A percentile compares a stretch with the other conserved stretches of the same genome.
phyloP scores from a whole-genome alignment of 2,329 filamentous ascomycete species.

The Trichophyton benhamiae region DNA sequence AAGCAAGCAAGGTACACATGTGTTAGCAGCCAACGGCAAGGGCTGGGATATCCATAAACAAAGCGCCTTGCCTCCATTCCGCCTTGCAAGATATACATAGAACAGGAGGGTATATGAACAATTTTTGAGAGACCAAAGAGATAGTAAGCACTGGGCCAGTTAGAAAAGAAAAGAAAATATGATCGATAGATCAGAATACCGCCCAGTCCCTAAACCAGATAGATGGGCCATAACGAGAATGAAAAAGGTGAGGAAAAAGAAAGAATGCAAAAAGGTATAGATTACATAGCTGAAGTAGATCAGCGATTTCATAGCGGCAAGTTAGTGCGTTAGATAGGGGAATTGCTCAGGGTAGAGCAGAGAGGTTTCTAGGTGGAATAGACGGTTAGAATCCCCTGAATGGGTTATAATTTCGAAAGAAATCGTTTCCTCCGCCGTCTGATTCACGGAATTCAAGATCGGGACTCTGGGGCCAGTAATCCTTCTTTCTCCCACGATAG shows the following conservation, averaged over 20 bases:
- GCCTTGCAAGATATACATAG: not conserved
- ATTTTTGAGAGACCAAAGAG: not conserved
- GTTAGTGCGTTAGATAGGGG: not conserved
- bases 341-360: not conserved
- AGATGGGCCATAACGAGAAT: not conserved
- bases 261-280: not conserved
- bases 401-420: constrained; percentile 33
- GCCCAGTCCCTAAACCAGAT: constrained; percentile 2
- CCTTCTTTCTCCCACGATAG: constrained; percentile 19
- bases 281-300: not conserved
- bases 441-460: constrained; percentile 22
- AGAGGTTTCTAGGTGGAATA: not conserved
- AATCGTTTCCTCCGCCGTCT: constrained; percentile 28
- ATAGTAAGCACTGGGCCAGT: not conserved
- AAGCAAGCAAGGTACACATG: not conserved
- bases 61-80: not conserved
- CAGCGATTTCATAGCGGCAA: not conserved
- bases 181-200: constrained; percentile 5
- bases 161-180: not conserved
- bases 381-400: constrained; percentile 35
- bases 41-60: not conserved
- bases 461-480: constrained; percentile 23
- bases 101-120: not conserved
- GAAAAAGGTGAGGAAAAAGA: not conserved
- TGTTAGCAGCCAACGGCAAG: not conserved